Base-by-base conservation (phyloP, 805 yeast species). In the Wickerhamomyces subpelliculosus region DNA sequence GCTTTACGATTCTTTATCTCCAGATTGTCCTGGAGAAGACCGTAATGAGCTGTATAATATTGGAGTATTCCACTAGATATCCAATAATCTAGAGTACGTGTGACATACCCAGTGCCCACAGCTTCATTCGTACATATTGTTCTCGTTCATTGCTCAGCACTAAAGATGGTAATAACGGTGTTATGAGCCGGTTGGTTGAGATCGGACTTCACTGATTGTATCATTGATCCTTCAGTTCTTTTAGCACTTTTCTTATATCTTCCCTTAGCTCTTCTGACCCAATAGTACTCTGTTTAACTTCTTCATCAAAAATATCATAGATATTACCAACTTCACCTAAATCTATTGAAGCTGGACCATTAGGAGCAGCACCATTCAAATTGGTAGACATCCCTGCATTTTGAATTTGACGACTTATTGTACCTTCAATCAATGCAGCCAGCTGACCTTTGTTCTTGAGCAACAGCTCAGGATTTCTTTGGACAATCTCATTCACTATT, bases 351-450 rank as follows among this genome's bases (percentile, higher is more conserved):
- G 5, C n/a, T 21, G 20, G 37, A n/a, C n/a, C 22, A 37, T n/a
- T 24, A 19, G 27, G 27, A 18, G 11, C 22, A 6, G 11, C n/a
- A 21, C 20, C 20, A 17, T 8, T 23, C 8, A 12, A 3, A 10
- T 27, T 17, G 8, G 10, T 27, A 17, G 30, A 5, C 8, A 11
- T 14, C 5, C 18, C 16, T 6, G 20, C 30, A 8, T 17, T 27
- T 17, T 25, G 27, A 14, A 18, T 14, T 26, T 32, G 35, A 5
- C 39, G 32, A 11, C 45, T 40, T 5, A 44, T 39, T 10, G 44
- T 38, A 19, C 58, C 58, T 21, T 41, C 49, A 4, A 54, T 40
- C 34, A 49, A 24, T 2, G 50, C 58, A 7, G 51, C 47, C 9
- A 49, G 38, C n/a, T 48, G 52, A 0, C 54, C 55, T 22, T 41